A percentile compares a stretch with the other conserved stretches of the same genome.
These are phyloP conservation scores for Aspergillus aculeatus DNA, from an alignment of 2,329 filamentous ascomycete genomes.

Conservation along the genomic window DNA sequence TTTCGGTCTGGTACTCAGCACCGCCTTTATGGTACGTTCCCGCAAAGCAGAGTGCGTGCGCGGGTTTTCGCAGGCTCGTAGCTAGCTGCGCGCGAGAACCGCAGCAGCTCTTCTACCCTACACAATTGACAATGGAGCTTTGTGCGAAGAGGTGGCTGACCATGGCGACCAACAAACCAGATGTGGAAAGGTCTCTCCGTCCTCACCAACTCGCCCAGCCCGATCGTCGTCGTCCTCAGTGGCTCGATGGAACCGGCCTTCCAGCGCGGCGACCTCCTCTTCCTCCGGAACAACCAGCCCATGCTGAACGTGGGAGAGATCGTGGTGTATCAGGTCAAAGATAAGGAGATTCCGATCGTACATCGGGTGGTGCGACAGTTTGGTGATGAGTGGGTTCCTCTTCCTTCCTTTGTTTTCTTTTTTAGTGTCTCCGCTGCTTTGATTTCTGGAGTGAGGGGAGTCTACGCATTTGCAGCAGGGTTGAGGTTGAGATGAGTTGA, in stretches of 20 bases:
- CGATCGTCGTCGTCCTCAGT: conserved; percentile 62
- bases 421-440: too few relatives aligned
- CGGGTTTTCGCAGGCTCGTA: background rate
- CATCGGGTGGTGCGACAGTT: conserved; percentile 80
- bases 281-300: conserved; percentile 61
- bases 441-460: too few relatives aligned
- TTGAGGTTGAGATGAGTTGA: background rate
- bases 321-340: conserved; percentile 80
- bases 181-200: conserved; percentile 87
- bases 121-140: too few relatives aligned
- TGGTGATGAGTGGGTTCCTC: conserved; percentile 41
- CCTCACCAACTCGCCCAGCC: conserved; percentile 68
- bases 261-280: conserved; percentile 62
- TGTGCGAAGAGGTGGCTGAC: background rate
- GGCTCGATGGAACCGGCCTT: conserved; percentile 70
- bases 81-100: background rate
- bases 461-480: background rate
- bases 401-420: too few relatives aligned
- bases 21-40: conserved; percentile 74
- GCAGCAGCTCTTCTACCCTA: too few relatives aligned
- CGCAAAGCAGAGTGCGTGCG: background rate
- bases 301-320: conserved; percentile 70
- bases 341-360: conserved; percentile 97
- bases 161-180: background rate
- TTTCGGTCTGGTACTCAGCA: conserved; percentile 85